Percentiles rank a stretch among this genome's conserved stretches.
phyloP scores from a whole-genome alignment of 805 yeast species.

The Cyberlindnera subsufficiens region DNA sequence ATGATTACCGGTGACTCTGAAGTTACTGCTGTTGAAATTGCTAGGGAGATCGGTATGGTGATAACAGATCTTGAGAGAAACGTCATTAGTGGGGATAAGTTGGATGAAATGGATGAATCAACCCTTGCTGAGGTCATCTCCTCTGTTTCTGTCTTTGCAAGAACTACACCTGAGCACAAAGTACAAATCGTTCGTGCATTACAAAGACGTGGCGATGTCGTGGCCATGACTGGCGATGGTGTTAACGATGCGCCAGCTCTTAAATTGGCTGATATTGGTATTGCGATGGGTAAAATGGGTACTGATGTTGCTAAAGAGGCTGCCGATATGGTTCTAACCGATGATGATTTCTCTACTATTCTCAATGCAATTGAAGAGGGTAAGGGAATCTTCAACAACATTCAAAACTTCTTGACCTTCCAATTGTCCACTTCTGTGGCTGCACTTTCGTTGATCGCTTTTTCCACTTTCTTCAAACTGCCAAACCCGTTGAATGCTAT shows the following conservation, averaged over 20 bases:
- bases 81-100: constrained; percentile 78
- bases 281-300: constrained; percentile 89
- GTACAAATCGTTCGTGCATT: constrained; percentile 84
- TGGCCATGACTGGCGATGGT: constrained; percentile 99
- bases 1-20: constrained; percentile 97
- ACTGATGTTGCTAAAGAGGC: constrained; percentile 99
- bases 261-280: constrained; percentile 92
- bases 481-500: constrained; percentile 96
- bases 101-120: constrained; percentile 69
- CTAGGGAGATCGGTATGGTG: constrained; percentile 87
- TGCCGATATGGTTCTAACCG: constrained; percentile 94
- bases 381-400: constrained; percentile 92
- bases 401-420: constrained; percentile 90
- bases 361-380: constrained; percentile 95
- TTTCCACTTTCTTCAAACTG: constrained; percentile 78
- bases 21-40: constrained; percentile 80
- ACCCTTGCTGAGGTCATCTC: constrained; percentile 71
- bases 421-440: constrained; percentile 96
- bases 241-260: constrained; percentile 98
- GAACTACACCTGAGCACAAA: constrained; percentile 94
- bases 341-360: constrained; percentile 94
- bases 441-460: constrained; percentile 82
- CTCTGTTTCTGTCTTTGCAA: constrained; percentile 83
- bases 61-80: constrained; percentile 54
- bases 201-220: constrained; percentile 87